phyloP scores from a whole-genome alignment of 768 basidiomycete species.

The Amylocystis lapponica region DNA sequence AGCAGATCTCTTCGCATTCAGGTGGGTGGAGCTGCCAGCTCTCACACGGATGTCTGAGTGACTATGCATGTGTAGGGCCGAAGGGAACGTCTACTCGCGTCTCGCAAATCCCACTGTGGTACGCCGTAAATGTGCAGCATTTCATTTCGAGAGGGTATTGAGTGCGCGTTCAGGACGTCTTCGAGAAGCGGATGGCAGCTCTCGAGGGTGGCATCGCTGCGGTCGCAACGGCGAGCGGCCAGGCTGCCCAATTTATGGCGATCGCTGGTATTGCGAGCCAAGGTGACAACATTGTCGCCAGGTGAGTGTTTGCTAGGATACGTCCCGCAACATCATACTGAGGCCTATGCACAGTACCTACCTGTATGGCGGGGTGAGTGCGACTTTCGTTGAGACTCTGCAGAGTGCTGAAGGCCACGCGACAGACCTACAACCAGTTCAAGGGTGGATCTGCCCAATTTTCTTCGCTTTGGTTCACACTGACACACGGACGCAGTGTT shows the following conservation, averaged over 20 bases:
- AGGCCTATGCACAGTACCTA: constrained; percentile 38
- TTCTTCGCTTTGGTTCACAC: neutral
- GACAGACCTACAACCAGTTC: constrained; percentile 64
- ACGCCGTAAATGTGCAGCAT: constrained; percentile 17
- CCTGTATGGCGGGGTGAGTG: constrained; percentile 63
- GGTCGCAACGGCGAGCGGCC: constrained; percentile 68
- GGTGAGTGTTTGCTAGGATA: constrained; percentile 34
- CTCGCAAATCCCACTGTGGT: constrained; percentile 66
- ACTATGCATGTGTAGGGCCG: constrained; percentile 28
- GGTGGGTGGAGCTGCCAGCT: constrained; percentile 27
- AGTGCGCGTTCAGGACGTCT: constrained; percentile 48
- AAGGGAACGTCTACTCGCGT: constrained; percentile 61
- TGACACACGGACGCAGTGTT: constrained; percentile 36
- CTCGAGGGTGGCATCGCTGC: constrained; percentile 79
- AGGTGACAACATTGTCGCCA: constrained; percentile 77
- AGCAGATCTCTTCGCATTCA: constrained; percentile 66
- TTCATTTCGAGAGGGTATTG: neutral
- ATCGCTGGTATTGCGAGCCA: constrained; percentile 51
- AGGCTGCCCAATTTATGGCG: constrained; percentile 72
- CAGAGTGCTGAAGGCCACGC: neutral
- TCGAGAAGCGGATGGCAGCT: constrained; percentile 73
- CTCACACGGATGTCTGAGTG: neutral
- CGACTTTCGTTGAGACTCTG: neutral
- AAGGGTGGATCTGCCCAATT: constrained; percentile 36
- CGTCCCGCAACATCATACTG: constrained; percentile 2